Evolutionary conservation across 352 stramenopile genomes (phyloP), one percentile per base, ranked within the genome.

Genomic region (Blastocystis sp.): DNA sequence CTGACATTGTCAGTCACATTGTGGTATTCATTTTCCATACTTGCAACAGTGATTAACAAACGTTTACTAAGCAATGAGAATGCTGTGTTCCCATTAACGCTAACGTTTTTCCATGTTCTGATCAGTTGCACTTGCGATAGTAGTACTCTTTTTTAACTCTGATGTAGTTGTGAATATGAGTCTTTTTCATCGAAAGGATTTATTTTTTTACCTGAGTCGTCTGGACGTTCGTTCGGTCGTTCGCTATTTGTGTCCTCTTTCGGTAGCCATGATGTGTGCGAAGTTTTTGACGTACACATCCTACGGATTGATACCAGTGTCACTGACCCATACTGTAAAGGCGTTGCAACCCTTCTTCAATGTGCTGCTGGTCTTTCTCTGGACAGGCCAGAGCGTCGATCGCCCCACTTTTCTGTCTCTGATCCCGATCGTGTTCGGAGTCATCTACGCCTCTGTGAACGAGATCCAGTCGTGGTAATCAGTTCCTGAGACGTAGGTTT

Each of bases 291-390:
- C 78, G 18, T 89, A 89, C 39, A 76, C 39, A n/a, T 76, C 53
- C 53, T 89, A 89, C 30, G 20, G 53, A 11, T 89, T 76, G 1
- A 79, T 89, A 43, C 78, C 78, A 2, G 78, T 69, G 47, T 89
- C 78, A 30, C 45, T 89, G 0, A 89, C 78, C 9, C 78, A 89
- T 56, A 89, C 78, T 24, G 78, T 89, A 26, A 89, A 89, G 55
- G 78, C 78, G 20, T 43, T 89, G 13, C 78, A 89, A 39, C 78
- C 78, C 2, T 89, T 89, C 43, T 89, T 89, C 47, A 89, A 76
- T 26, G 78, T 89, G 37, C n/a, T 89, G 43, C 73, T 89, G 18
- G 66, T 79, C 1, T 89, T 65, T 53, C 2, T 89, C 8, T 89
- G 78, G 78, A 89, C 78, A 26, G 55, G 78, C 20, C 47, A 89